These are phyloP conservation scores for Solanum phureja DNA, from an alignment of 257 asterid genomes.

Conservation along the genomic window DNA sequence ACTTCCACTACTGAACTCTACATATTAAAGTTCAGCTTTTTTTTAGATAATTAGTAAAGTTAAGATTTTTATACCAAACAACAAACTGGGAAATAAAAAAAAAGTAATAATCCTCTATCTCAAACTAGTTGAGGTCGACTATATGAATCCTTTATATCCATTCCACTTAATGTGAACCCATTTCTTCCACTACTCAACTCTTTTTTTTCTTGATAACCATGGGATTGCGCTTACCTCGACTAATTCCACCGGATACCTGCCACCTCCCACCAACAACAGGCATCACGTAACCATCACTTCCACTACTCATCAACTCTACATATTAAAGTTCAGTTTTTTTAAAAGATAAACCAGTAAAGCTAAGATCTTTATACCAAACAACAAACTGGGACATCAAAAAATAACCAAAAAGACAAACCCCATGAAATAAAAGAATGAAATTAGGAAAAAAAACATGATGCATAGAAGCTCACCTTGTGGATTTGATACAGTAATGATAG, in stretches of 20 bases:
- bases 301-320: not conserved
- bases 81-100: not conserved
- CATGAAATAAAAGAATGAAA: not conserved
- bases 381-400: not conserved
- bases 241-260: not conserved
- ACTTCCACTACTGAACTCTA: not conserved
- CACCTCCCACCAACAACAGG: not conserved
- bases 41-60: not conserved
- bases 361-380: not conserved
- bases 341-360: not conserved
- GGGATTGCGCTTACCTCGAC: not conserved
- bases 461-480: conserved; percentile 22
- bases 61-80: not conserved
- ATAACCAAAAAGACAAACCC: not conserved
- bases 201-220: not conserved
- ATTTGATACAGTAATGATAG: not conserved
- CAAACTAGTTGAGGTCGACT: not conserved
- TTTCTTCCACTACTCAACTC: not conserved
- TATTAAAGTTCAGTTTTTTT: not conserved
- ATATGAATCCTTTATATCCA: not conserved
- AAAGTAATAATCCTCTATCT: not conserved
- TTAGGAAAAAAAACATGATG: not conserved
- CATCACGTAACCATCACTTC: not conserved
- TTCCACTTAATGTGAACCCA: not conserved
- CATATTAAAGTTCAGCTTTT: not conserved